Evolutionary conservation across 768 basidiomycete genomes (phyloP).

Genomic region (Phylloporus arenicola): DNA sequence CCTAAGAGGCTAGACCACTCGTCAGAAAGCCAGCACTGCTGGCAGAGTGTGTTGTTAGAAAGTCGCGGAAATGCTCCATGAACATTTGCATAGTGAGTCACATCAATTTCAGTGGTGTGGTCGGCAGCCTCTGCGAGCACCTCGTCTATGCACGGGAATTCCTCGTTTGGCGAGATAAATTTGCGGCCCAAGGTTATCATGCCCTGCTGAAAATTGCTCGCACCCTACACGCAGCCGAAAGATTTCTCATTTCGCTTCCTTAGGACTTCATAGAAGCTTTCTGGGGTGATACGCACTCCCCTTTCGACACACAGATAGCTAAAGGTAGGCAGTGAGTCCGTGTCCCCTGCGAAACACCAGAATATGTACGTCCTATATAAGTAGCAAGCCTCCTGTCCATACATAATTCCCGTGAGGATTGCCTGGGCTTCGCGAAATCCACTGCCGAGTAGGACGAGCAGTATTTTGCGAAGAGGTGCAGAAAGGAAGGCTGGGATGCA

Average conservation of each 20-base stretch:
- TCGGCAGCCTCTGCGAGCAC: constrained; percentile 7
- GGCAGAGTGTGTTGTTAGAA: background rate
- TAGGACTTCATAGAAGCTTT: background rate
- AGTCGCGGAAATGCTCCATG: background rate
- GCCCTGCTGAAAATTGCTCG: constrained; percentile 2
- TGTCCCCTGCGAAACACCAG: no score
- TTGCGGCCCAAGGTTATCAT: background rate
- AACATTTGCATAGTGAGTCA: background rate
- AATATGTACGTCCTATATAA: no score
- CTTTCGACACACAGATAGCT: background rate
- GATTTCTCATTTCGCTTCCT: background rate
- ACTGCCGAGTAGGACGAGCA: no score
- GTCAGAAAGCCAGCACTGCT: constrained; percentile 4
- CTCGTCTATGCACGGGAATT: constrained; percentile 4
- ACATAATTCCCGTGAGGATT: no score
- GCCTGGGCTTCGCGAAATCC: no score
- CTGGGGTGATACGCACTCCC: background rate
- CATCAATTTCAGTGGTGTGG: constrained; percentile 5
- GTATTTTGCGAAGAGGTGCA: no score
- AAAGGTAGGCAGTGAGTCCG: background rate
- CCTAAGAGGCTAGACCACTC: constrained; percentile 1
- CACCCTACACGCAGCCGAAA: constrained; percentile 4
- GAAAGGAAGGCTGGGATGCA: no score
- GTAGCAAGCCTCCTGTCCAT: no score
- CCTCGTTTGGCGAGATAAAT: constrained; percentile 7